phyloP scores from a whole-genome alignment of 208 protist species.

The Trichomonas gallinae region DNA sequence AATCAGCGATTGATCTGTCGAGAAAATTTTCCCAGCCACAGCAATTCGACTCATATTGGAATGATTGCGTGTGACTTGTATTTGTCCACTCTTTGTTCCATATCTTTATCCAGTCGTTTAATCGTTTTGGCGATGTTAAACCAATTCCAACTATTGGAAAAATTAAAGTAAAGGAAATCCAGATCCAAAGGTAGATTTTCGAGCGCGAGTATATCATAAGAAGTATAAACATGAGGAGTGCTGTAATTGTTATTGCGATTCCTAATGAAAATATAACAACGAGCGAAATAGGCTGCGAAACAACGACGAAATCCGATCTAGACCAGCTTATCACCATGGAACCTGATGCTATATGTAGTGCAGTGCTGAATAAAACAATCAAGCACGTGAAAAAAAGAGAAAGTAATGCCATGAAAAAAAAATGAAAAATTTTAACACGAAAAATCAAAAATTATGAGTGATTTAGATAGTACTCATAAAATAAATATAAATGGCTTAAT shows the following conservation, averaged over 20 bases:
- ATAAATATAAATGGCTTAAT: too few relatives aligned
- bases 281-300: neutral
- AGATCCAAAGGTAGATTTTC: neutral
- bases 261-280: neutral
- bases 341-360: neutral
- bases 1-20: neutral
- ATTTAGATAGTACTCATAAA: too few relatives aligned
- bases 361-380: neutral
- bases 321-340: neutral
- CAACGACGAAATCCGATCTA: neutral
- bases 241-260: neutral
- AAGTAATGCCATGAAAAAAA: neutral
- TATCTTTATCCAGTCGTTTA: neutral
- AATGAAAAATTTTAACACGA: too few relatives aligned
- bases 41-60: neutral
- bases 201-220: neutral
- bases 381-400: neutral
- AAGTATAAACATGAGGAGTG: neutral
- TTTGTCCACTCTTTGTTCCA: neutral
- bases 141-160: neutral
- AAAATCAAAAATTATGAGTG: too few relatives aligned
- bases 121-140: neutral
- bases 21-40: neutral
- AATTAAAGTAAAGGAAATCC: neutral
- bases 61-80: neutral